Base-by-base conservation (phyloP, 441 rosid genomes). In the Sinapis alba region DNA sequence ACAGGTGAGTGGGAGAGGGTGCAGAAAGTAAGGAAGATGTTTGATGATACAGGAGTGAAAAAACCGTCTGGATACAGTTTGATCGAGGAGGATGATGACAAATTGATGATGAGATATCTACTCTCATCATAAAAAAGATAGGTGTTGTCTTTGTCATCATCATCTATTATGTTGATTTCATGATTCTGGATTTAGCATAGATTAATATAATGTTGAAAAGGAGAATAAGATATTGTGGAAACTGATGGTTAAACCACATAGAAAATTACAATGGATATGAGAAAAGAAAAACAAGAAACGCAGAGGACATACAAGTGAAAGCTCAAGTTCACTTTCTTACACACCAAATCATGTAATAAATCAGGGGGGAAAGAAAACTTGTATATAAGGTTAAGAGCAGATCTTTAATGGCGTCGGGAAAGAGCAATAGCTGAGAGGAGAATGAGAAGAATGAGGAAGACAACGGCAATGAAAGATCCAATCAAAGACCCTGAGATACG, bases 401-500 rank as follows among this genome's bases (percentile, higher is more conserved):
- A 36, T 41, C 69, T 73, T 83, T 72, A 78, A 15, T 61, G 66
- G 67, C 79, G 86, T 32, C 84, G 78, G 18, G 90, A 83, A 30
- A 88, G 84, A 51, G 88, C 84, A 28, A 83, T 32, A 5, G 84
- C 84, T 1, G 86, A 79, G 30, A 76, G 21, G 70, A 83, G 16
- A 62, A 84, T 82, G 24, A 86, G 75, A 30, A 87, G 62, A 13
- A 78, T 71, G 53, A 86, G 41, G 64, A 87, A 11, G 69, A 68
- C 3, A 61, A 76, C 80, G 11, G 61, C 80, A 4, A 72, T 77
- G 59, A 83, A 86, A n/a, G 94, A 89, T 71, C 94, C 94, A 16
- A 87, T 81, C 72, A 87, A 76, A 69, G 90, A 85, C 1, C 89
- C 87, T 1, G 90, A 86, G 62, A 72, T 80, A 27, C 88, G 87